Conservation (phyloP, 805 yeast species). For the Isabelozyma gotoi region DNA sequence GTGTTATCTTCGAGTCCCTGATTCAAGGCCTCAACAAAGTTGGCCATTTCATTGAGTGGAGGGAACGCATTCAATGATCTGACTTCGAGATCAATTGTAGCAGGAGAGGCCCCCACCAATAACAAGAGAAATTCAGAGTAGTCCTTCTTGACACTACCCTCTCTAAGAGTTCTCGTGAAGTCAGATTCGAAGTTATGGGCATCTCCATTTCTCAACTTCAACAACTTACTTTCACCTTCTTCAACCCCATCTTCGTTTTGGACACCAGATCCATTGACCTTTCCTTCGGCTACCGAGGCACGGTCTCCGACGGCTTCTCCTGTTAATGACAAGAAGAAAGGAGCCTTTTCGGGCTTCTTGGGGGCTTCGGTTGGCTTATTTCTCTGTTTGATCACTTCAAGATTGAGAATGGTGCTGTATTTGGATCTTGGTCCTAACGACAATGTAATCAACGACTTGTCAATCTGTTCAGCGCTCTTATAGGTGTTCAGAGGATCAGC, state of each 20-base stretch:
- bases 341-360: conserved; percentile 75
- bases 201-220: conserved; percentile 28
- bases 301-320: conserved; percentile 73
- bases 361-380: conserved; percentile 90
- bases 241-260: conserved; percentile 11
- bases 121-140: conserved; percentile 52
- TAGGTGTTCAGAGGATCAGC: conserved; percentile 35
- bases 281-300: conserved; percentile 51
- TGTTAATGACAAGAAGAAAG: conserved; percentile 72
- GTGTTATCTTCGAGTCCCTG: conserved; percentile 54
- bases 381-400: conserved; percentile 81
- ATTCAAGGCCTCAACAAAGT: conserved; percentile 67
- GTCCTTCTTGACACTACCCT: conserved; percentile 38
- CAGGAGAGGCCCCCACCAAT: conserved; percentile 65
- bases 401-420: conserved; percentile 72
- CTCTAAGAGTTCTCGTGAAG: conserved; percentile 66
- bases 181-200: conserved; percentile 63
- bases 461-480: conserved; percentile 62
- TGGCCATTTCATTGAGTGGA: conserved; percentile 64
- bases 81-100: conserved; percentile 81
- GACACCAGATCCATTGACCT: conserved; percentile 7
- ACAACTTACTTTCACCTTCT: conserved; percentile 30
- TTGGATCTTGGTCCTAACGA: conserved; percentile 76
- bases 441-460: conserved; percentile 63
- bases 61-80: conserved; percentile 68